phyloP scores from a whole-genome alignment of 2,329 filamentous ascomycete genomes.

The Hypoxylon sp. region DNA sequence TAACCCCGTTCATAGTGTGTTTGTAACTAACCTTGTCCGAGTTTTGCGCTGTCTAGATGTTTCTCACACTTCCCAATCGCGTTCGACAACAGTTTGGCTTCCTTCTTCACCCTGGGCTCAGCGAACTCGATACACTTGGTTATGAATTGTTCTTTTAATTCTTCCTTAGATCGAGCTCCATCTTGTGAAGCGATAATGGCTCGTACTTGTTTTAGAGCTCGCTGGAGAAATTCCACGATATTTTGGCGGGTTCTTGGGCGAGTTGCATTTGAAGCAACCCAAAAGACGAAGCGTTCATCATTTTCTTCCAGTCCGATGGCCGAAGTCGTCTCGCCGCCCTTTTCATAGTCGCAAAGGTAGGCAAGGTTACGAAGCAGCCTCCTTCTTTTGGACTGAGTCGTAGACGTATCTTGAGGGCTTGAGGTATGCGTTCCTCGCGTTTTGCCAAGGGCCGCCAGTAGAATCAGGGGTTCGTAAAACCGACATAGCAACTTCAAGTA shows the following conservation, averaged over 20 bases:
- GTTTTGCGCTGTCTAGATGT: not conserved
- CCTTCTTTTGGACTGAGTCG: slow-evolving; percentile 20
- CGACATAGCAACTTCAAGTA: slow-evolving; percentile 41
- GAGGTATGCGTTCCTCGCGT: slow-evolving; percentile 50
- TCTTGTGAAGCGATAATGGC: slow-evolving; percentile 14
- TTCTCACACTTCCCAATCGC: slow-evolving; percentile 1
- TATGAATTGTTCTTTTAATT: slow-evolving; percentile 39
- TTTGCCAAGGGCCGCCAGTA: slow-evolving; percentile 52
- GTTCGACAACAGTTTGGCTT: not conserved
- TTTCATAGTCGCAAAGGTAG: slow-evolving; percentile 61
- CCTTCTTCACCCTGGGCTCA: slow-evolving; percentile 18
- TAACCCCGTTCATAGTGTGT: not conserved
- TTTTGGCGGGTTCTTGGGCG: slow-evolving; percentile 23
- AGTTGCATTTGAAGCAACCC: slow-evolving; percentile 58
- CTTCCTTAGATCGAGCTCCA: not conserved
- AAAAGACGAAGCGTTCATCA: slow-evolving; percentile 54
- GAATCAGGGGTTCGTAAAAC: slow-evolving; percentile 56
- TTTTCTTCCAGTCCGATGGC: slow-evolving; percentile 58
- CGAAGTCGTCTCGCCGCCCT: slow-evolving; percentile 60
- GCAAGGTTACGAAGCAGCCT: slow-evolving; percentile 57
- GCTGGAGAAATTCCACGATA: slow-evolving; percentile 51
- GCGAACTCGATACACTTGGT: slow-evolving; percentile 36
- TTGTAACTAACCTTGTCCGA: slow-evolving; percentile 28
- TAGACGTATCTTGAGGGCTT: slow-evolving; percentile 3
- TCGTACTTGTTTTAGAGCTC: slow-evolving; percentile 42